These are phyloP conservation scores for Aphanomyces astaci DNA, from an alignment of 352 stramenopile species.

Conservation along the genomic window DNA sequence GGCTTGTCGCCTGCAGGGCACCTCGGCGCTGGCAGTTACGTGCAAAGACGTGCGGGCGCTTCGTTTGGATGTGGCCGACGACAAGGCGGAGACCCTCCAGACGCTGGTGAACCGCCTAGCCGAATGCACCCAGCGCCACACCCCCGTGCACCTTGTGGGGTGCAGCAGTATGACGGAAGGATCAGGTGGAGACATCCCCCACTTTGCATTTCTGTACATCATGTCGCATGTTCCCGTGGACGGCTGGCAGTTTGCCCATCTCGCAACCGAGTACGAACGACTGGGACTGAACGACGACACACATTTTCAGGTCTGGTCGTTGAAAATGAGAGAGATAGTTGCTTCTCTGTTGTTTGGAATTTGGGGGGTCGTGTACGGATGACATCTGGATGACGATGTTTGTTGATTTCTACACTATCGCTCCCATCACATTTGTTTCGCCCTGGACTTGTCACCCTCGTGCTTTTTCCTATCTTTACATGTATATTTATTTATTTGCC, in stretches of 20 bases:
- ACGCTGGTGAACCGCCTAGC: conserved; percentile 43
- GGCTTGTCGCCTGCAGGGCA: too few relatives aligned
- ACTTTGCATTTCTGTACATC: conserved; percentile 64
- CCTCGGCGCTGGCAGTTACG: conserved; percentile 39
- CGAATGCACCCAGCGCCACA: conserved; percentile 43
- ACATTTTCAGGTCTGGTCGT: conserved; percentile 41
- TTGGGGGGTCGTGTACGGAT: too few relatives aligned
- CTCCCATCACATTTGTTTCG: too few relatives aligned
- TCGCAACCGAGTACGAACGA: conserved; percentile 69
- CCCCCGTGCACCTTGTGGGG: conserved; percentile 29
- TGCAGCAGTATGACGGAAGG: conserved; percentile 21
- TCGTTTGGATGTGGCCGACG: conserved; percentile 60
- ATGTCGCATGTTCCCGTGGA: conserved; percentile 35
- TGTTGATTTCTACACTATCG: too few relatives aligned
- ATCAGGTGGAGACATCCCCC: conserved; percentile 16
- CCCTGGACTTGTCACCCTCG: too few relatives aligned
- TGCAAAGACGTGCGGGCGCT: conserved; percentile 76
- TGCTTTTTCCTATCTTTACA: too few relatives aligned
- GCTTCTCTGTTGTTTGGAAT: too few relatives aligned
- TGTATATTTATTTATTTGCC: too few relatives aligned
- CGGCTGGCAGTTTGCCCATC: conserved; percentile 67
- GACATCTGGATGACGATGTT: too few relatives aligned
- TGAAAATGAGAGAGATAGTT: too few relatives aligned
- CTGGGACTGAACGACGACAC: conserved; percentile 55
- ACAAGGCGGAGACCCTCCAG: conserved; percentile 39